Evolutionary conservation across 257 asterid species (phyloP), one percentile per base, ranked within the genome.

Genomic region (Rehmannia glutinosa): DNA sequence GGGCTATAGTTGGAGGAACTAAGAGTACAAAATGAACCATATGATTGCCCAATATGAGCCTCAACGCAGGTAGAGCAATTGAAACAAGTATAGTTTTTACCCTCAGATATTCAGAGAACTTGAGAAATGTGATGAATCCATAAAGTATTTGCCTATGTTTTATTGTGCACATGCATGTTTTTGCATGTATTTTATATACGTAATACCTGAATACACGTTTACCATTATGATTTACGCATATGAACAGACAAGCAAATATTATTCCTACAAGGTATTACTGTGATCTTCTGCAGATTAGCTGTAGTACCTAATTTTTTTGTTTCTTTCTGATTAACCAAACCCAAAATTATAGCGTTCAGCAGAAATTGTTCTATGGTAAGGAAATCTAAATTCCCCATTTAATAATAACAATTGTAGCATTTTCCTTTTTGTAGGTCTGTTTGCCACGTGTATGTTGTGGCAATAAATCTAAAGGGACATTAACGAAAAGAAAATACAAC

Each of bases 391-490:
- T 53, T 2, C 11, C 7, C 28, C 35, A 12, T 54, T 61, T 61
- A 36, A 47, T 21, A 57, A 56, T n/a, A 55, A 39, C 46, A 39
- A 64, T 49, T 19, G n/a, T 12, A 20, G 15, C 30, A 20, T 42
- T 30, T 70, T 27, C 67, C 46, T 20, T 7, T 30, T 36, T 15
- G 23, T 12, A 42, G 19, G 51, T 51, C 25, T 15, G 43, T 68
- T 54, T 25, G 43, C 39, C 65, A 70, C 66, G 52, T 70, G 67
- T 52, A 30, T 43, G 3, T 32, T 52, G 61, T 9, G 47, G 50
- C 19, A 24, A 15, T 13, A 53, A 68, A 17, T 74, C 41, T 38
- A 55, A 63, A 35, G 33, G 57, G 62, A 25, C 16, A 20, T 43
- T 46, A 55, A 24, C 24, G 10, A 56, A 36, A 45, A 13, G 25